A percentile compares a stretch with the other conserved stretches of the same genome.
Conservation (phyloP, 306 rosid species). For the Luffa aegyptiaca region DNA sequence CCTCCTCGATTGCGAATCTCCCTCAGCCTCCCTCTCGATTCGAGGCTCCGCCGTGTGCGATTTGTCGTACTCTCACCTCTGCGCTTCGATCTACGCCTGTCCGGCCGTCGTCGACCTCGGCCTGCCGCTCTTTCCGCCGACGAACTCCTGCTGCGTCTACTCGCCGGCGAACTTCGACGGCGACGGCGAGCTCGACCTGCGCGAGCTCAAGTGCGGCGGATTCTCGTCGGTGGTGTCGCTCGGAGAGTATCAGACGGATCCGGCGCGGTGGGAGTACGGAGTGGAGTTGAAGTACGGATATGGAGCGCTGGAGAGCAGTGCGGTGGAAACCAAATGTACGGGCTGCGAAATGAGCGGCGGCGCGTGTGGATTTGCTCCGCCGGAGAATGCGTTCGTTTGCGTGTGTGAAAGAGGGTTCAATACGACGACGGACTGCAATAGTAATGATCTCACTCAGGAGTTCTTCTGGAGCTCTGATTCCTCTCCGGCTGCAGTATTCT, state of each 20-base stretch:
- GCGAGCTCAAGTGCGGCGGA: slow-evolving; percentile 23
- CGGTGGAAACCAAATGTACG: slow-evolving; percentile 25
- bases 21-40: slow-evolving; percentile 29
- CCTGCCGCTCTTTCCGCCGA: slow-evolving; percentile 40
- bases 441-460: slow-evolving; percentile 14
- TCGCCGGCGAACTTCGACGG: slow-evolving; percentile 41
- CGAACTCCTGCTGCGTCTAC: slow-evolving; percentile 58
- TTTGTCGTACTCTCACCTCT: slow-evolving; percentile 35
- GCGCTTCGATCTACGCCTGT: slow-evolving; percentile 52
- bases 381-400: slow-evolving; percentile 37
- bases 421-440: slow-evolving; percentile 40
- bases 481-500: background rate
- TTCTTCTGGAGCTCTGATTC: slow-evolving; percentile 23
- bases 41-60: slow-evolving; percentile 36
- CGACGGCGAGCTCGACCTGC: slow-evolving; percentile 34
- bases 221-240: slow-evolving; percentile 40
- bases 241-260: slow-evolving; percentile 41
- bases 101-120: slow-evolving; percentile 35
- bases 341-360: slow-evolving; percentile 57
- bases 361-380: slow-evolving; percentile 39
- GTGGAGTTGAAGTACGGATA: slow-evolving; percentile 36
- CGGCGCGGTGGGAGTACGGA: slow-evolving; percentile 45
- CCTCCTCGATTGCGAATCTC: slow-evolving; percentile 44
- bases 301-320: slow-evolving; percentile 27
- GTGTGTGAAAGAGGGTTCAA: slow-evolving; percentile 43